phyloP scores from a whole-genome alignment of 805 yeast genomes.

The Nakazawaea molendinolei region DNA sequence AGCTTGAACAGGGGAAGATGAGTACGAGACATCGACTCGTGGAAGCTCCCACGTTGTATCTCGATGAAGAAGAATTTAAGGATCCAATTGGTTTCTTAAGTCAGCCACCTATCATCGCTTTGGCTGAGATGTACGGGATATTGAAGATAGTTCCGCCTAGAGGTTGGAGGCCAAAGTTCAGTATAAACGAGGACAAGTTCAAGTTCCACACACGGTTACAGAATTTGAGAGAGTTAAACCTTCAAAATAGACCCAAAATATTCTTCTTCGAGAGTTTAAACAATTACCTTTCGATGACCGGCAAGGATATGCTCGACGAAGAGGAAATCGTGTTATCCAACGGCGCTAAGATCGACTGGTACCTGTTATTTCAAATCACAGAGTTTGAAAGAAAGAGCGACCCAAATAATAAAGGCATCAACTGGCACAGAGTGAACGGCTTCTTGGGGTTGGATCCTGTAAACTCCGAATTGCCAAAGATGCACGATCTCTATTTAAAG shows the following conservation, averaged over 20 bases:
- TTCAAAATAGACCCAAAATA: constrained; percentile 54
- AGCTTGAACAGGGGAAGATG: neutral
- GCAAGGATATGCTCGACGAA: constrained; percentile 8
- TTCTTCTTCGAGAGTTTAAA: constrained; percentile 57
- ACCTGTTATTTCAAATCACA: constrained; percentile 29
- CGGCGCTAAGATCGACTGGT: constrained; percentile 23
- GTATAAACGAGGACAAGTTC: constrained; percentile 46
- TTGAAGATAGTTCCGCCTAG: constrained; percentile 46
- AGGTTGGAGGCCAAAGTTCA: constrained; percentile 50
- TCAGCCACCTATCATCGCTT: constrained; percentile 27
- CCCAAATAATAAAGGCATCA: constrained; percentile 13
- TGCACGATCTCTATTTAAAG: constrained; percentile 22
- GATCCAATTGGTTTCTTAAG: constrained; percentile 46
- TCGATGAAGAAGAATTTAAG: constrained; percentile 35
- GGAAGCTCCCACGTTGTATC: constrained; percentile 44
- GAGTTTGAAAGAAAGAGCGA: constrained; percentile 11
- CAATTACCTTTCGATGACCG: constrained; percentile 46
- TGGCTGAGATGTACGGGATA: constrained; percentile 45
- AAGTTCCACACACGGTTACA: constrained; percentile 67
- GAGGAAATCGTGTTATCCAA: constrained; percentile 12
- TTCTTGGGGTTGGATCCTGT: constrained; percentile 4
- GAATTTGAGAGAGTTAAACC: constrained; percentile 54
- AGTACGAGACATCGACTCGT: constrained; percentile 2
- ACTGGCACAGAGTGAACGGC: constrained; percentile 6
- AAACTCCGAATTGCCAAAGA: constrained; percentile 13